Base-by-base conservation (phyloP, 2,329 filamentous ascomycete species). In the Penicillium expansum region DNA sequence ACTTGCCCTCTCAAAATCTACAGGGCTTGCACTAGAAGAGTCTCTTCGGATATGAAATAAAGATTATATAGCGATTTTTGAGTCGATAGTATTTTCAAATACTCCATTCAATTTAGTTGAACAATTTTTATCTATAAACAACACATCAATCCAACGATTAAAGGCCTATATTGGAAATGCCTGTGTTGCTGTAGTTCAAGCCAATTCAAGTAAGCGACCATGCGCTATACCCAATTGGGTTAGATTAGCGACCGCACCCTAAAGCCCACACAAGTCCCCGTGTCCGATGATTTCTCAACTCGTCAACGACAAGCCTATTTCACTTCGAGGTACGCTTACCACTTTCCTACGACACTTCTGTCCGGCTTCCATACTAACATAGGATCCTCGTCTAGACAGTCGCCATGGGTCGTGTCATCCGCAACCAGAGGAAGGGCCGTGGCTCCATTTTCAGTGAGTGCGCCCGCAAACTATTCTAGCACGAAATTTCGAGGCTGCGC, bases 391-490 rank as follows among this genome's bases (percentile, higher is more conserved):
- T 69, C 65, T 68, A 77, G 73, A 74, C 67, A 77, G 73, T 72
- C 76, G 74, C 72, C 72, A 80, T 81, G 84, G 85, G 84, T 85
- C 83, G 87, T 77, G 87, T 89, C 73, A 89, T 89, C 77, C 83
- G 87, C 76, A 90, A 90, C 80, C 87, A 90, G 83, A 86, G 86
- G 78, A 87, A 87, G 81, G 85, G 87, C 78, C 86, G 87, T 79
- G 87, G 87, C 78, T 88, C 85, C 70, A 89, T 90, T 81, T 90
- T 90, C 82, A 89, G 84, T 80, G 78, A 76, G 82, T 83, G 76
- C 77, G 79, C 77, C 76, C 67, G 67, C 66, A 66, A 64, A 57
- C 48, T 59, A 59, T 61, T 49, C 62, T 43, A 50, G 44, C 56
- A 59, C 57, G 53, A 65, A 60, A 53, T 58, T 55, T 57, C 60